Evolutionary conservation across 495 filamentous ascomycete genomes (phyloP).

Genomic region (Apodospora peruviana): DNA sequence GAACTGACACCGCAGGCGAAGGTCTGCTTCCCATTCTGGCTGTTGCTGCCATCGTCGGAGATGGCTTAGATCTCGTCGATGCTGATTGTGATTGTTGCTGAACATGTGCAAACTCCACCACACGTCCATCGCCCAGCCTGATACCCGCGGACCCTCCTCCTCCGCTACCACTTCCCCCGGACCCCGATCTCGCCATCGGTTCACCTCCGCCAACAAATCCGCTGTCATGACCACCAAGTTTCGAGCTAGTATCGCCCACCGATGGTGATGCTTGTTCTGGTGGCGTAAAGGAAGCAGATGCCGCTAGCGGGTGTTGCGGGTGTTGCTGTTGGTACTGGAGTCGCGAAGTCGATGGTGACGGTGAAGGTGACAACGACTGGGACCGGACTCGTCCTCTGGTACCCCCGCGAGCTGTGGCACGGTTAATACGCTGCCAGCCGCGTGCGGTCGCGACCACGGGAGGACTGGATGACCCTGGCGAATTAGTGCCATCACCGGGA

Average conservation of each 20-base stretch:
- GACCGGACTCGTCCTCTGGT: not conserved
- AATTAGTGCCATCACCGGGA: not conserved
- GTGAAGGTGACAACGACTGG: not conserved
- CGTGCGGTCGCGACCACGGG: not conserved
- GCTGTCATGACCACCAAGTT: not conserved
- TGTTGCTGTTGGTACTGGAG: not conserved
- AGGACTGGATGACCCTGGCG: not conserved
- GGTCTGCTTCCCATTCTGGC: no score
- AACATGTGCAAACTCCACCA: constrained; percentile 26
- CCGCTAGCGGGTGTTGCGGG: not conserved
- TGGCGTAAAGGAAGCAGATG: not conserved
- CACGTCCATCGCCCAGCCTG: constrained; percentile 10
- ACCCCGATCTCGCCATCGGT: constrained; percentile 4
- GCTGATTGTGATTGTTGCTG: no score
- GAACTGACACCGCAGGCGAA: no score
- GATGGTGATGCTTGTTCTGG: not conserved
- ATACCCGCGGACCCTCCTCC: constrained; percentile 17
- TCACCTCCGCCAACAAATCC: constrained; percentile 6
- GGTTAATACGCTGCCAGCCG: not conserved
- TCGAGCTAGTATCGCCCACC: not conserved
- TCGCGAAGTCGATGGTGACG: not conserved
- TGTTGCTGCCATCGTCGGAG: no score
- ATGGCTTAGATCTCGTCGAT: no score
- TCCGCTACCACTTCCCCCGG: not conserved
- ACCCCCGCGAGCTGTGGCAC: not conserved